Base-by-base conservation (phyloP, 225 moss, liverwort and hornwort genomes). In the Polytrichum commune region DNA sequence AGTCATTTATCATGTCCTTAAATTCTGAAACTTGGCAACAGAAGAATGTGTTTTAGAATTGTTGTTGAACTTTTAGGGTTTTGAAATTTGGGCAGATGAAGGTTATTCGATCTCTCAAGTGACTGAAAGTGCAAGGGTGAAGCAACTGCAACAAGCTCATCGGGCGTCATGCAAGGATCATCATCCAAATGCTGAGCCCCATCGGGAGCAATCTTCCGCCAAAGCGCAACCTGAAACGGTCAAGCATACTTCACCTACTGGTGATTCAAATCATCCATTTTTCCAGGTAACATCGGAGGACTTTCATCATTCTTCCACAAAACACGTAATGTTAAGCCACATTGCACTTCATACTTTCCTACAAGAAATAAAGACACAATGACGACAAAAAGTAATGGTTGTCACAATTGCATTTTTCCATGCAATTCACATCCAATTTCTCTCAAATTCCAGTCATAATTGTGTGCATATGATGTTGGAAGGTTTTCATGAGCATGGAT, bases 81-180 rank as follows among this genome's bases (percentile, higher is more conserved):
- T 24, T n/a, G 60, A 4, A n/a, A 60, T 65, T 30, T 65, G 27
- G 64, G 64, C 64, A 65, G 64, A 65, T 65, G 64, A 27, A 30
- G 30, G 13, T 65, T 65, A 19, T 27, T 6, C 19, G 7, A 18
- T 25, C 28, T 19, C 64, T 18, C 18, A 27, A 27, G 64, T 6
- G 19, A 27, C 28, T 27, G 30, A 27, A 27, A 19, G 64, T 46
- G 46, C 46, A 46, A 13, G 64, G 8, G 26, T 19, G 64, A 27
- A 65, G 18, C 25, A 65, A 46, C 46, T 46, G 13, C 19, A 19
- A 18, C 30, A 27, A 65, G 28, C 64, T 65, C 30, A 46, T 46
- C 13, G 16, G 13, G 46, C 16, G 16, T 46, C 23, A 46, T 23
- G 62, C 62, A 62, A n/a, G 62, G 46, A 46, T 46, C 46, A 46